Percentiles rank a stretch among this genome's conserved stretches.
Evolutionary conservation across 176 grass and related monocot genomes (phyloP).

Genomic region (Alloteropsis semialata): DNA sequence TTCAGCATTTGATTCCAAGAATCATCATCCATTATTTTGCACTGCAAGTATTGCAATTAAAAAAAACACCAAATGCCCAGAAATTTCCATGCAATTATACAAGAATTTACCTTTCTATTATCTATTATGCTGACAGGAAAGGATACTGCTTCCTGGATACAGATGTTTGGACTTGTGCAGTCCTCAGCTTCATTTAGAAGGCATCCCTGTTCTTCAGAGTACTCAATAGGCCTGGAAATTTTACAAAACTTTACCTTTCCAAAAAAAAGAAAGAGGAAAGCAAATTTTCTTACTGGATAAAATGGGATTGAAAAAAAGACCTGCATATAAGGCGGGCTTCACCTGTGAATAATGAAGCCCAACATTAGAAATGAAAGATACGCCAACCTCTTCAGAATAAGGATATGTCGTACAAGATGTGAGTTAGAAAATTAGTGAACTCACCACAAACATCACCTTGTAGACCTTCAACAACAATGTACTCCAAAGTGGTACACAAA

Average conservation of each 20-base stretch:
- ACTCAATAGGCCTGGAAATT: conserved; percentile 40
- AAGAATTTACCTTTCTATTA: conserved; percentile 19
- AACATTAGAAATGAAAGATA: not conserved
- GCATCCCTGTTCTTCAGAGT: conserved; percentile 30
- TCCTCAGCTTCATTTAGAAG: conserved; percentile 7
- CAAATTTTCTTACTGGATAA: not conserved
- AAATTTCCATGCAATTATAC: conserved; percentile 15
- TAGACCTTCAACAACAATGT: conserved; percentile 51
- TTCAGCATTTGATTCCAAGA: conserved; percentile 17
- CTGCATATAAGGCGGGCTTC: conserved; percentile 58
- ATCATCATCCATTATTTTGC: conserved; percentile 25
- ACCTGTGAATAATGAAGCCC: conserved; percentile 30
- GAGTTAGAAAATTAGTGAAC: conserved; percentile 14
- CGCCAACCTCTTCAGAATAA: not conserved
- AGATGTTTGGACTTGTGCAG: conserved; percentile 3
- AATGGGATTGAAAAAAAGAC: conserved; percentile 13
- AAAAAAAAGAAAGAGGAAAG: not conserved
- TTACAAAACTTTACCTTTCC: not conserved
- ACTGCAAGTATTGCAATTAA: conserved; percentile 24
- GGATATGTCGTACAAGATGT: not conserved
- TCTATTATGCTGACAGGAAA: conserved; percentile 57
- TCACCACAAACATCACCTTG: conserved; percentile 51
- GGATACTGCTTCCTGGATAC: conserved; percentile 43
- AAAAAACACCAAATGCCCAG: conserved; percentile 15
- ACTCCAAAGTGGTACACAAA: conserved; percentile 49